phyloP scores from a whole-genome alignment of 441 rosid species.

The Croton laevigatus region DNA sequence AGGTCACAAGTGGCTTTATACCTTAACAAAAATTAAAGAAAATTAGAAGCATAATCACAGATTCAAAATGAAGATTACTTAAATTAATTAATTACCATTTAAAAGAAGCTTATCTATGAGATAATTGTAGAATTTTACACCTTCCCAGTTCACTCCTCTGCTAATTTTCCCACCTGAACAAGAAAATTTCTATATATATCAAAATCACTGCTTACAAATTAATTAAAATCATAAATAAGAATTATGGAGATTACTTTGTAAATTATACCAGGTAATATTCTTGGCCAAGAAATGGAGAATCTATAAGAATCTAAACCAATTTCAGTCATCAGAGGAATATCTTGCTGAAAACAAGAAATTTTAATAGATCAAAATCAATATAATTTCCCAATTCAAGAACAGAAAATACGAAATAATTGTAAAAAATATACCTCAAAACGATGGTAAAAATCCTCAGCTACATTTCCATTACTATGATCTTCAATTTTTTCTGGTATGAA shows the following conservation, averaged over 20 bases:
- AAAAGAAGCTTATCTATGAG: conserved; percentile 54
- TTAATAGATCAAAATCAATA: not conserved
- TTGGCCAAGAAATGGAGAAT: conserved; percentile 31
- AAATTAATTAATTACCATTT: conserved; percentile 29
- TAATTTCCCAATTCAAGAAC: not conserved
- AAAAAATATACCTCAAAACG: conserved; percentile 22
- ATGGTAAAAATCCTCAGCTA: conserved; percentile 37
- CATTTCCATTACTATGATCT: conserved; percentile 30
- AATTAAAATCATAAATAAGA: not conserved
- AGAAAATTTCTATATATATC: not conserved
- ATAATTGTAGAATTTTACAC: conserved; percentile 26
- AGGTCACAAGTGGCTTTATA: conserved; percentile 29
- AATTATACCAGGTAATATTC: conserved; percentile 24
- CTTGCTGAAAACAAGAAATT: not conserved
- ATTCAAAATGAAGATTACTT: not conserved
- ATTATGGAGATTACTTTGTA: not conserved
- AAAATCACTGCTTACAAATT: not conserved
- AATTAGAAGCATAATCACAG: not conserved
- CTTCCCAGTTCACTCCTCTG: conserved; percentile 51
- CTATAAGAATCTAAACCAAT: conserved; percentile 28
- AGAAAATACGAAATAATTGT: not conserved
- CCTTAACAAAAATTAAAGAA: not conserved
- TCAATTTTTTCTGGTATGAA: conserved; percentile 26
- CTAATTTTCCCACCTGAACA: conserved; percentile 39
- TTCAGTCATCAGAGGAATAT: conserved; percentile 20